Evolutionary conservation across 768 basidiomycete species (phyloP), one percentile per base, ranked within the genome.

Genomic region (Saitozyma podzolica): DNA sequence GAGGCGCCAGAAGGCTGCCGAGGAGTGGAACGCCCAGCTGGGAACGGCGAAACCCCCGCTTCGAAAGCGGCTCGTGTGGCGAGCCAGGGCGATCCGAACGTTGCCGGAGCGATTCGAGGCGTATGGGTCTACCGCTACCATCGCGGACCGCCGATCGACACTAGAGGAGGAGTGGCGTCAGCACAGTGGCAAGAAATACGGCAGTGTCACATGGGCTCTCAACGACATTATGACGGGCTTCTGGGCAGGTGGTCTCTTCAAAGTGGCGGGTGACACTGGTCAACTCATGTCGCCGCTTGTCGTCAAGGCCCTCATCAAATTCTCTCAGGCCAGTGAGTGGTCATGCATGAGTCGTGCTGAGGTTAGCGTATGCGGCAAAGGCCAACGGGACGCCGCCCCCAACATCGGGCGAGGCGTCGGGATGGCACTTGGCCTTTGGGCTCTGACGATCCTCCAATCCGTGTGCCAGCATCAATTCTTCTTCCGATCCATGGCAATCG

Each of bases 21-120:
- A 82, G 8, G 80, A 82, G n/a, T 88, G 86, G 85, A 88, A 89
- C 68, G 70, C 69, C 10, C 77, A 78, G 16, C 78, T 89, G 55
- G 79, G 75, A 14, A 79, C 73, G 10, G 84, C 51, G 16, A 9
- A 63, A 69, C 6, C 56, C 54, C 0, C 29, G 56, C 0, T 13
- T 47, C n/a, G 11, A 7, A 52, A 54, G 14, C 59, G 56, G 9
- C 13, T 66, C 7, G 59, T 16, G 14, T 72, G 87, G 40, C 77
- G 82, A 17, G 73, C 84, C 48, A 62, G 76, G 7, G 84, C 88
- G 0, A 63, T 80, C 9, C n/a, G 72, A 54, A 82, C 82, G 39
- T 49, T 80, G 13, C 59, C 56, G 7, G n/a, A 17, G 13, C 51
- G 55, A 9, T 37, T 61, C 17, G 13, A 48, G 8, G 13, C 42